Base-by-base conservation (phyloP, 495 filamentous ascomycete species). In the Podospora pseudopauciseta region DNA sequence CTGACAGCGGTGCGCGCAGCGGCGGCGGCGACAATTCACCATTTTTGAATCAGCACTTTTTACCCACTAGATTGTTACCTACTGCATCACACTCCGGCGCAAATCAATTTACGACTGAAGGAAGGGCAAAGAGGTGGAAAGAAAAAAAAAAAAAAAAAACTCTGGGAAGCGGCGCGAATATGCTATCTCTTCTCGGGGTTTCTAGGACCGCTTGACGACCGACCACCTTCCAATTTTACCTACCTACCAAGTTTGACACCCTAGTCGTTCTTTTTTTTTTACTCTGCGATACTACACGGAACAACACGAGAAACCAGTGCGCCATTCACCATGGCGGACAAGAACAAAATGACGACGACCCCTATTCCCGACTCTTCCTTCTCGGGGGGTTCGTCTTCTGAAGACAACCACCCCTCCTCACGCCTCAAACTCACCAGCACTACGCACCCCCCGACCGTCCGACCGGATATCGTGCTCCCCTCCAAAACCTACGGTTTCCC, bases 401-500 rank as follows among this genome's bases (percentile, higher is more conserved):
- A 18, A 30, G 9, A 62, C 23, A 11, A 18, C 6, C 58, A 60
- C 58, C 18, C 15, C 26, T 30, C 18, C 60, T 5, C 32, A 62
- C 18, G 49, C 28, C 61, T 18, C 34, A 30, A 34, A 34, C 5
- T 23, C 30, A 18, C 18, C 15, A 19, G 9, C 16, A 63, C 54
- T 18, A 63, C 34, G 65, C 64, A 32, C 30, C 4, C 30, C 30
- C 9, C 39, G 7, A 49, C 39, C 5, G 39, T 49, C 39, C 5
- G 39, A 13, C 39, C 39, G 39, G 59, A 72, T 58, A 70, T 78
- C 75, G 54, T 64, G 7, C 13, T 78, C 15, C 71, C 76, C 19
- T 61, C 74, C 54, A 72, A 71, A 49, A 74, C 73, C 18, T 84
- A 83, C 68, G 82, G 82, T 55, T 84, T 82, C 63, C 78, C 81